Conservation (phyloP, 129 eudicot genomes). For the Ambrosia trifida region DNA sequence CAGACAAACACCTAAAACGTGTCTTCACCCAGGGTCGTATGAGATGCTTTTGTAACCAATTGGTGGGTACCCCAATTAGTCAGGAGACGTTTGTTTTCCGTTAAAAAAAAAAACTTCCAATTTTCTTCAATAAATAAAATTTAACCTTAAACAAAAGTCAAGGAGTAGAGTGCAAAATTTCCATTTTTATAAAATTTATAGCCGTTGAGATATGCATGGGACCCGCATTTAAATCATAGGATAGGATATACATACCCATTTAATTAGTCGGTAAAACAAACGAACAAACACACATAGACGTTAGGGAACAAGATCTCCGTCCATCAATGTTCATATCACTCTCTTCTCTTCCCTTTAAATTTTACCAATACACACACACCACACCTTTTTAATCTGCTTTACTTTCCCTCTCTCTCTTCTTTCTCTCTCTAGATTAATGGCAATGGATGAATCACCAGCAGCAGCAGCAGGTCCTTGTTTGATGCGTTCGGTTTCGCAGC, state of each 20-base stretch:
- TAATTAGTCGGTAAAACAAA: conserved; percentile 8
- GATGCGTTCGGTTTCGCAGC: conserved; percentile 66
- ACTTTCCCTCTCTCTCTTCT: conserved; percentile 27
- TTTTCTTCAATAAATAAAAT: too few relatives aligned
- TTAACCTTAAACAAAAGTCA: too few relatives aligned
- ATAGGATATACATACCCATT: too few relatives aligned
- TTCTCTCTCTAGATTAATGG: conserved; percentile 22
- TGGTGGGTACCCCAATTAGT: too few relatives aligned
- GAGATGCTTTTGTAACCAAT: too few relatives aligned
- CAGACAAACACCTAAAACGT: too few relatives aligned
- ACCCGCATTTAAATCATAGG: not conserved
- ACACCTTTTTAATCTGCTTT: conserved; percentile 16
- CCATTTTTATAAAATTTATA: not conserved
- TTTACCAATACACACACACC: conserved; percentile 13
- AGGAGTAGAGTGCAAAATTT: not conserved
- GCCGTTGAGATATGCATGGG: conserved; percentile 31
- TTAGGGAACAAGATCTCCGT: conserved; percentile 31
- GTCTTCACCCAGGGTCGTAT: too few relatives aligned
- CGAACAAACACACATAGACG: conserved; percentile 42
- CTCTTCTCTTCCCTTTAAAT: not conserved
- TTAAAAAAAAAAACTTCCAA: too few relatives aligned
- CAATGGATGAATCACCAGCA: conserved; percentile 72
- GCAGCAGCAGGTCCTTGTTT: conserved; percentile 41
- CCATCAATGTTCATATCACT: not conserved
- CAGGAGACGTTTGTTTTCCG: too few relatives aligned